Conservation (phyloP, 768 basidiomycete genomes). For the Naganishia vishniacii region DNA sequence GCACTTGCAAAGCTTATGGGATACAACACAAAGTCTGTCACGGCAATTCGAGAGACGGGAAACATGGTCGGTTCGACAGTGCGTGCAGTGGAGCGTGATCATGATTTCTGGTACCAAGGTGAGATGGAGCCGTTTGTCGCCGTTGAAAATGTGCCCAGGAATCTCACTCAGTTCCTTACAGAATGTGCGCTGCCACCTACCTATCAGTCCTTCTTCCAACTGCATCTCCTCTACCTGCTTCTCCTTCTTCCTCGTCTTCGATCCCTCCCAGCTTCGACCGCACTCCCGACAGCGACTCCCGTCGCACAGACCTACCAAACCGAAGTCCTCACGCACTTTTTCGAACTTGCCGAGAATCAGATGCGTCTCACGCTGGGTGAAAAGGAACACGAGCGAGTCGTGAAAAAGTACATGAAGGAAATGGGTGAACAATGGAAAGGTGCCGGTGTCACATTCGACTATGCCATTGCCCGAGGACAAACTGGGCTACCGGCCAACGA, state of each 20-base stretch:
- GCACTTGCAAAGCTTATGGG: constrained; percentile 50
- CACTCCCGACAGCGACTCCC: constrained; percentile 24
- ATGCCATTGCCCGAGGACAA: constrained; percentile 58
- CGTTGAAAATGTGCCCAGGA: not conserved
- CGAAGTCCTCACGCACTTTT: constrained; percentile 87
- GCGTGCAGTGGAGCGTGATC: constrained; percentile 49
- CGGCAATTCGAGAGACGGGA: constrained; percentile 51
- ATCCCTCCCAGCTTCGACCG: constrained; percentile 60
- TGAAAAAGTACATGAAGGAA: constrained; percentile 76
- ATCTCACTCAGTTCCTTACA: constrained; percentile 42
- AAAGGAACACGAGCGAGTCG: constrained; percentile 65
- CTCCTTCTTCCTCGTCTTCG: constrained; percentile 81
- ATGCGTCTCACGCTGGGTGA: constrained; percentile 69
- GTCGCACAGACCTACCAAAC: constrained; percentile 58
- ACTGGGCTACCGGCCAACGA: constrained; percentile 55
- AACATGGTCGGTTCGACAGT: constrained; percentile 51
- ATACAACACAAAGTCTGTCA: constrained; percentile 49
- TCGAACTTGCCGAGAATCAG: constrained; percentile 85
- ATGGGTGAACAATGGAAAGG: constrained; percentile 87
- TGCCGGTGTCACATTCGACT: constrained; percentile 68
- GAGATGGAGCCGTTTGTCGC: constrained; percentile 24
- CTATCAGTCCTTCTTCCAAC: constrained; percentile 93
- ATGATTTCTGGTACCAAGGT: constrained; percentile 52
- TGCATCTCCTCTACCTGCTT: constrained; percentile 90
- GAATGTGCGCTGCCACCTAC: constrained; percentile 82